Evolutionary conservation across 176 grass and related monocot species (phyloP).

Genomic region (maize (Zea mays)): DNA sequence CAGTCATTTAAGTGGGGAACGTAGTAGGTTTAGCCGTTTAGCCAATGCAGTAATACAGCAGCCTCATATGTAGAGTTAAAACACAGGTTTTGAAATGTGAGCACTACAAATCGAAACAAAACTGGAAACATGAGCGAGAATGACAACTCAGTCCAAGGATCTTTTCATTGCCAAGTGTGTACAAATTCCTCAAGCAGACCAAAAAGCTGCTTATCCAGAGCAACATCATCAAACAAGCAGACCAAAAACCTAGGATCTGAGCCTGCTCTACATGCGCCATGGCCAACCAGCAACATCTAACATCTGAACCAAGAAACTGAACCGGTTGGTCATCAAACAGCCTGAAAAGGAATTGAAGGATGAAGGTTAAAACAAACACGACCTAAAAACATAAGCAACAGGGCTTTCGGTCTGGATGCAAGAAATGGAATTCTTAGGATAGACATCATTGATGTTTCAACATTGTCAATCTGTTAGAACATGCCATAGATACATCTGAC

Average conservation of each 20-base stretch:
- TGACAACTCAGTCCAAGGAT: too few species aligned
- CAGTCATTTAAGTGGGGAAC: too few species aligned
- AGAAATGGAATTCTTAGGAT: neutral
- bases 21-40: too few species aligned
- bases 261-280: neutral
- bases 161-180: too few species aligned
- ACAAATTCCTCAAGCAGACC: conserved; percentile 26
- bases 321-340: neutral
- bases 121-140: too few species aligned
- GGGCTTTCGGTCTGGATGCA: neutral
- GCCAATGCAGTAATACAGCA: too few species aligned
- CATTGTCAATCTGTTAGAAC: too few species aligned
- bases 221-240: conserved; percentile 2
- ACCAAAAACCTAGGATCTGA: neutral
- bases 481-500: too few species aligned
- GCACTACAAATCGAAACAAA: too few species aligned
- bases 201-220: neutral
- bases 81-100: too few species aligned
- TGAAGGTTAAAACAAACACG: neutral
- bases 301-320: neutral
- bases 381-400: neutral
- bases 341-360: neutral
- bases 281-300: conserved; percentile 11
- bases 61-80: too few species aligned
- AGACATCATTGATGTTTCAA: neutral